Percentiles rank a stretch among this genome's conserved stretches.
phyloP scores from a whole-genome alignment of 371 early-diverging fungal species.

The Choanephora cucurbitarum region DNA sequence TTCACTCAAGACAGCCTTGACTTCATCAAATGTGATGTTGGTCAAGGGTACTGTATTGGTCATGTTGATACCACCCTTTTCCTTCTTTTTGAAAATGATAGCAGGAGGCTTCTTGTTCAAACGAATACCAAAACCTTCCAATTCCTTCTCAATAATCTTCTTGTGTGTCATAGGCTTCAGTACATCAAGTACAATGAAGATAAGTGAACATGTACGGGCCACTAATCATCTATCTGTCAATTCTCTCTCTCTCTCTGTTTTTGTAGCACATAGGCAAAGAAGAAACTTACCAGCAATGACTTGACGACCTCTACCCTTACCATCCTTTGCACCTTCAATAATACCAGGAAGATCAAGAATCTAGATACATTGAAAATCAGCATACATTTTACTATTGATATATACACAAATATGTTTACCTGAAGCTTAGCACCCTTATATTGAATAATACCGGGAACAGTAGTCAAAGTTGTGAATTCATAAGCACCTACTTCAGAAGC shows the following conservation, averaged over 20 bases:
- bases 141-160: slow-evolving; percentile 94
- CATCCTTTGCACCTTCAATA: slow-evolving; percentile 99
- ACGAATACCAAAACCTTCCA: slow-evolving; percentile 98
- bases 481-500: slow-evolving; percentile 96
- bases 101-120: slow-evolving; percentile 97
- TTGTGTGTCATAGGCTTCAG: slow-evolving; percentile 95
- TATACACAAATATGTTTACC: slow-evolving; percentile 21
- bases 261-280: not conserved
- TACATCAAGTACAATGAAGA: slow-evolving; percentile 96
- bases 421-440: slow-evolving; percentile 98
- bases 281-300: slow-evolving; percentile 67
- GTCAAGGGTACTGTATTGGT: slow-evolving; percentile 87
- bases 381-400: not conserved
- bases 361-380: slow-evolving; percentile 10
- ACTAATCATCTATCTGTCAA: no score
- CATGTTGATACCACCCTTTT: slow-evolving; percentile 93
- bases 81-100: slow-evolving; percentile 93
- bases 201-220: slow-evolving; percentile 93
- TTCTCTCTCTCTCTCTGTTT: not conserved
- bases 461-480: slow-evolving; percentile 99
- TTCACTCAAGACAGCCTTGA: slow-evolving; percentile 89
- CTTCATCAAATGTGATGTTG: slow-evolving; percentile 81
- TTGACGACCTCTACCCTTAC: slow-evolving; percentile 99
- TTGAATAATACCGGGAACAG: slow-evolving; percentile 95
- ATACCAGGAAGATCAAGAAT: slow-evolving; percentile 88